A percentile compares a stretch with the other conserved stretches of the same genome.
Evolutionary conservation across 2,329 filamentous ascomycete species (phyloP).

Genomic region (Aureobasidium sp.): DNA sequence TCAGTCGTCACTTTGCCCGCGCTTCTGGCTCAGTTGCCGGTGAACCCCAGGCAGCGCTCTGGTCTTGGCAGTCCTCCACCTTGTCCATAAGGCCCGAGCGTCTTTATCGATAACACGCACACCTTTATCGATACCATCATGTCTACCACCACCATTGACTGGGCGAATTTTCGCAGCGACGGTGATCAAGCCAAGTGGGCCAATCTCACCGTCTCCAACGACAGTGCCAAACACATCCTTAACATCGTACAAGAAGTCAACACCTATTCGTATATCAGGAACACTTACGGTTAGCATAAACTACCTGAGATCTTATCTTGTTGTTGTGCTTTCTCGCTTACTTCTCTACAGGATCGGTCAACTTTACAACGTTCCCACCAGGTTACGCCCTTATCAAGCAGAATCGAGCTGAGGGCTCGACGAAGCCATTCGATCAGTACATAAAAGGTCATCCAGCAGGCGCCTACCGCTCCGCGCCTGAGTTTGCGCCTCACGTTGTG

Average conservation of each 20-base stretch:
- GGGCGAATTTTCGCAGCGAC: neutral
- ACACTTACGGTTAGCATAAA: no score
- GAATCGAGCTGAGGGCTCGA: constrained; percentile 32
- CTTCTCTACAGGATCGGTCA: neutral
- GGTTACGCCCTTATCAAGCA: constrained; percentile 49
- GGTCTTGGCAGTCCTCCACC: no score
- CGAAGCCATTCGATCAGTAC: constrained; percentile 45
- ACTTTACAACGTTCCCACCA: constrained; percentile 46
- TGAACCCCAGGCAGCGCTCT: no score
- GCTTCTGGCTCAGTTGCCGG: no score
- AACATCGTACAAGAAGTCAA: neutral
- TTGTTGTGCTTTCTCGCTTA: no score
- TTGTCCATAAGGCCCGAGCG: no score
- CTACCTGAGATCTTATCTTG: no score
- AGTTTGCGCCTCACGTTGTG: neutral
- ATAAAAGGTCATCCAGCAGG: constrained; percentile 50
- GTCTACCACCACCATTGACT: neutral
- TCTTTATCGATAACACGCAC: no score
- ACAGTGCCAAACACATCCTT: neutral
- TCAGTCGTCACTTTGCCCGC: no score
- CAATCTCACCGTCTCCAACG: neutral
- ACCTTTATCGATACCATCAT: neutral
- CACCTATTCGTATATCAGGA: no score
- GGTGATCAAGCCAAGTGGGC: neutral
- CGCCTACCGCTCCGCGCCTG: no score